phyloP scores from a whole-genome alignment of 2,329 filamentous ascomycete species.

The Cladophialophora carrionii region DNA sequence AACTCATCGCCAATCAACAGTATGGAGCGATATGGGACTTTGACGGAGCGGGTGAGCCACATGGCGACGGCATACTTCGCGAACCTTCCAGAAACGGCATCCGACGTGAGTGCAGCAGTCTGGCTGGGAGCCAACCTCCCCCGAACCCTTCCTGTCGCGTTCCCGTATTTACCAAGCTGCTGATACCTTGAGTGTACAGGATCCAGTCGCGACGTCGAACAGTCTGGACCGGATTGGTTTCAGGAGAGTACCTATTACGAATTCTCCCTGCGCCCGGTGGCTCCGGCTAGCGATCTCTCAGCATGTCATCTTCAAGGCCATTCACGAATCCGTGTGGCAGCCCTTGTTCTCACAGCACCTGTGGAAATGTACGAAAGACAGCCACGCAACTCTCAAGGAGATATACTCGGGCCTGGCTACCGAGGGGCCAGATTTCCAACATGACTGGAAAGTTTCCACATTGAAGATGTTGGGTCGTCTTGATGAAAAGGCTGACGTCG shows the following conservation, averaged over 20 bases:
- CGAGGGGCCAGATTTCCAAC: slow-evolving; percentile 14
- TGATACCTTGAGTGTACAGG: neutral
- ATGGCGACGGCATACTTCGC: neutral
- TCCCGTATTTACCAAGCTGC: neutral
- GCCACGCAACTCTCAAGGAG: neutral
- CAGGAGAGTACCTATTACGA: neutral
- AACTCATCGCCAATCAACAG: neutral
- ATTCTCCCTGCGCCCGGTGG: neutral
- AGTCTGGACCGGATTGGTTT: neutral
- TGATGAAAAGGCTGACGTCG: slow-evolving; percentile 2
- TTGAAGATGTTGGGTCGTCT: slow-evolving; percentile 14
- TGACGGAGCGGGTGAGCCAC: slow-evolving; percentile 2
- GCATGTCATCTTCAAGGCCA: neutral
- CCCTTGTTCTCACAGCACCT: slow-evolving; percentile 3
- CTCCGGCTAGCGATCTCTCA: neutral
- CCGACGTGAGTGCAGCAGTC: neutral
- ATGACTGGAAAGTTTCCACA: slow-evolving; percentile 17
- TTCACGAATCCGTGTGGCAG: neutral
- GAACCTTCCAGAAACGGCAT: neutral
- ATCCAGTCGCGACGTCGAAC: neutral
- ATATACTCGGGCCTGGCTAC: slow-evolving; percentile 11
- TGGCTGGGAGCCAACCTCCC: neutral
- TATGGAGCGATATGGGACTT: neutral
- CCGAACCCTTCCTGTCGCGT: neutral
- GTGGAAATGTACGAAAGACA: neutral